phyloP scores from a whole-genome alignment of 1,139 yeast genomes.

The Protomyces macrosporus region DNA sequence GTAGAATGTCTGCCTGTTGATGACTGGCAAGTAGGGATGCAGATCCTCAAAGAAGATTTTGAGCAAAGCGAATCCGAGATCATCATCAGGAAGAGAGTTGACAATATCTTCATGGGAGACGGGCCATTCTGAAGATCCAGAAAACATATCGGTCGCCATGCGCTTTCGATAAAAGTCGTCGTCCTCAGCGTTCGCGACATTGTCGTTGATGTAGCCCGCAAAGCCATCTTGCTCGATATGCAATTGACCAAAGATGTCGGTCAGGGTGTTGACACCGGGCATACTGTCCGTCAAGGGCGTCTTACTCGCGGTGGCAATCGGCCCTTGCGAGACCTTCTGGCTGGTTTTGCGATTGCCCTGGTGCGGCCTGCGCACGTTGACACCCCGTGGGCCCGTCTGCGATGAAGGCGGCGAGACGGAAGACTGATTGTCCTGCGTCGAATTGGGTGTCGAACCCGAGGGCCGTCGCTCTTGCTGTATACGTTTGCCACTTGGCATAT shows the following conservation, averaged over 20 bases:
- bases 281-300: background rate
- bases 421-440: background rate
- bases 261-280: conserved; percentile 13
- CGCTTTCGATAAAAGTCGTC: conserved; percentile 2
- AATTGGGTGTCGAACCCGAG: background rate
- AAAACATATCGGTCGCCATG: background rate
- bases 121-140: conserved; percentile 1
- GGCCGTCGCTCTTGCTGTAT: background rate
- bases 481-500: background rate
- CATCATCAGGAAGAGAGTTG: conserved; percentile 6
- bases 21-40: conserved; percentile 21
- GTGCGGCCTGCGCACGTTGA: background rate
- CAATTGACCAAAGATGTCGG: conserved; percentile 14
- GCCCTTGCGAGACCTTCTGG: background rate
- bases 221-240: background rate
- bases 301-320: background rate
- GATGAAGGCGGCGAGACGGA: background rate
- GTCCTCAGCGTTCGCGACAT: background rate
- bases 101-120: conserved; percentile 12
- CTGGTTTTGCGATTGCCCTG: background rate
- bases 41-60: conserved; percentile 10
- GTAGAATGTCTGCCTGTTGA: conserved; percentile 5
- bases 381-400: background rate
- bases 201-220: conserved; percentile 8
- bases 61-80: conserved; percentile 12